phyloP scores from a whole-genome alignment of 352 stramenopile genomes.

The Phytophthora boehmeriae region DNA sequence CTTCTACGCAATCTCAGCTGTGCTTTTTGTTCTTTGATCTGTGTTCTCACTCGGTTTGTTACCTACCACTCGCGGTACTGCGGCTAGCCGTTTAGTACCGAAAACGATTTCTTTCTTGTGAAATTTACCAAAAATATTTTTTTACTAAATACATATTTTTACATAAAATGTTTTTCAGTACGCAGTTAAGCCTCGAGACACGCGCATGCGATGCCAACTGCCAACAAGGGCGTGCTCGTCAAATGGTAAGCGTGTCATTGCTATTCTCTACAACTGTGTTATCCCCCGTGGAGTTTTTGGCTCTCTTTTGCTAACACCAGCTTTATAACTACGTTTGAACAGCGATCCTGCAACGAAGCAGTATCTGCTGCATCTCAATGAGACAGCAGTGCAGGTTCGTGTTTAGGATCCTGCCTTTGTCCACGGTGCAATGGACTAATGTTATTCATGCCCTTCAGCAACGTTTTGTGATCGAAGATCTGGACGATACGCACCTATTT shows the following conservation, averaged over 20 bases:
- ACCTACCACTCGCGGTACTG: too few relatives aligned
- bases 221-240: conserved; percentile 85
- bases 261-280: background rate
- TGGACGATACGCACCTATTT: conserved; percentile 88
- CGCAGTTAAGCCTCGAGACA: too few relatives aligned
- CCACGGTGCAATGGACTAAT: background rate
- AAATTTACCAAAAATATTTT: too few relatives aligned
- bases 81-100: too few relatives aligned
- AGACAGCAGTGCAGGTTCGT: conserved; percentile 80
- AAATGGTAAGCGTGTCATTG: conserved; percentile 60
- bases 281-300: background rate
- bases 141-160: too few relatives aligned
- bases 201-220: conserved; percentile 84
- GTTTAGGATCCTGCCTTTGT: background rate
- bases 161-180: too few relatives aligned
- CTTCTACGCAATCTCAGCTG: too few relatives aligned
- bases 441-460: conserved; percentile 40
- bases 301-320: conserved; percentile 5
- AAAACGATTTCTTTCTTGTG: too few relatives aligned
- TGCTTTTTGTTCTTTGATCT: too few relatives aligned
- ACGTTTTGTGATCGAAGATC: conserved; percentile 88
- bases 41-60: too few relatives aligned
- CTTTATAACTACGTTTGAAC: conserved; percentile 13
- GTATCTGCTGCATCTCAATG: conserved; percentile 84
- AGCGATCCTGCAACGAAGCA: conserved; percentile 88